Percentiles rank a stretch among this genome's conserved stretches.
Evolutionary conservation across 345 rosid genomes (phyloP).

Genomic region (Durio zibethinus): DNA sequence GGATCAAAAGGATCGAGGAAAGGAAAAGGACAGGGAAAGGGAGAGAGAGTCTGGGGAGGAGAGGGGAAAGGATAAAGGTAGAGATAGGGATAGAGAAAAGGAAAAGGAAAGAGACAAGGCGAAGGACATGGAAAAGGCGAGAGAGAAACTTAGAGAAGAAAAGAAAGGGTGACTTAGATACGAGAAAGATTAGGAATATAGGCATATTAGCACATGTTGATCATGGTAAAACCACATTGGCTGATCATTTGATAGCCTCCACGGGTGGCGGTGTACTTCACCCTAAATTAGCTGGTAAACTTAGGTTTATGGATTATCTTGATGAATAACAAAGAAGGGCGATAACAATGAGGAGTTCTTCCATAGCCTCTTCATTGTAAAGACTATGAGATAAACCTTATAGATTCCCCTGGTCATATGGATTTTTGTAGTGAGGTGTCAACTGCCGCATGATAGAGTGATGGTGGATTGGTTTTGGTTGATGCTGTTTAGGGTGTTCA

Average conservation of each 20-base stretch:
- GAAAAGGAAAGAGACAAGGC: slow-evolving; percentile 44
- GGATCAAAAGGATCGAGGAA: slow-evolving; percentile 40
- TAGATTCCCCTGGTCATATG: slow-evolving; percentile 98
- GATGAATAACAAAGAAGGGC: slow-evolving; percentile 98
- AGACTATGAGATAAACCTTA: slow-evolving; percentile 61
- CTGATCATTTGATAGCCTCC: slow-evolving; percentile 86
- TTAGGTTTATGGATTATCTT: slow-evolving; percentile 83
- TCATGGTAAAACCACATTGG: slow-evolving; percentile 95
- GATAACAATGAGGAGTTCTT: slow-evolving; percentile 95
- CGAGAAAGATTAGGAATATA: slow-evolving; percentile 59
- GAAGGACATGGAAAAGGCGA: slow-evolving; percentile 42
- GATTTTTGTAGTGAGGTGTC: slow-evolving; percentile 97
- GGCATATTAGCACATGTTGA: slow-evolving; percentile 94
- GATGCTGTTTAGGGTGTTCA: slow-evolving; percentile 98
- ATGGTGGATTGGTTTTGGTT: slow-evolving; percentile 83
- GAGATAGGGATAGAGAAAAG: slow-evolving; percentile 36
- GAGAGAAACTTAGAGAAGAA: slow-evolving; percentile 29
- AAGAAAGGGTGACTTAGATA: slow-evolving; percentile 45
- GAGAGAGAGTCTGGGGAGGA: slow-evolving; percentile 41
- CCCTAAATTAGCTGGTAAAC: slow-evolving; percentile 79
- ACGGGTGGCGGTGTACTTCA: slow-evolving; percentile 74
- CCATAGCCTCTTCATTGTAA: slow-evolving; percentile 60
- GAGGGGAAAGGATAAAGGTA: slow-evolving; percentile 47
- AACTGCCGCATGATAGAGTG: slow-evolving; percentile 86
- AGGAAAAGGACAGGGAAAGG: slow-evolving; percentile 36